These are phyloP conservation scores for Stemphylium beticola DNA, from an alignment of 2,329 filamentous ascomycete genomes.

Conservation along the genomic window DNA sequence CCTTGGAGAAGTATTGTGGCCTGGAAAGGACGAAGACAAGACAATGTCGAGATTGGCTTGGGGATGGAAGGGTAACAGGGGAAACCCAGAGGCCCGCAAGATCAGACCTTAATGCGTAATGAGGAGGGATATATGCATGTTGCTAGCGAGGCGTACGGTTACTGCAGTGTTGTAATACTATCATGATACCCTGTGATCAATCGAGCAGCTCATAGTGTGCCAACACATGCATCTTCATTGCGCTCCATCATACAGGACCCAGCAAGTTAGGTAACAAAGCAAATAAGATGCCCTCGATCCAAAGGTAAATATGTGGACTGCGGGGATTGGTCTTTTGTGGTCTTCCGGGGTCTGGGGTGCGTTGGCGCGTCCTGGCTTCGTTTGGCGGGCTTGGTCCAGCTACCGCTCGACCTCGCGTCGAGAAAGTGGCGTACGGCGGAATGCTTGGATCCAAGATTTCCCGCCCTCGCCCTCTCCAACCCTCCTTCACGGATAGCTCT, in stretches of 20 bases:
- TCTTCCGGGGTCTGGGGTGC: constrained; percentile 13
- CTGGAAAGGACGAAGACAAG: constrained; percentile 52
- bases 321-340: neutral
- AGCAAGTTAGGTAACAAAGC: neutral
- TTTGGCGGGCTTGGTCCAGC: constrained; percentile 5
- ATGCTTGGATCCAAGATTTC: constrained; percentile 31
- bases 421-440: constrained; percentile 19
- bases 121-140: neutral
- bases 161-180: neutral
- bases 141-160: neutral
- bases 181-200: neutral
- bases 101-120: constrained; percentile 5
- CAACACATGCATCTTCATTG: neutral
- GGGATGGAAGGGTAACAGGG: constrained; percentile 31
- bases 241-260: neutral
- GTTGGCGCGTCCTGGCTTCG: constrained; percentile 17
- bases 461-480: constrained; percentile 15
- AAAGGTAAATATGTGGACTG: neutral
- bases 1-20: constrained; percentile 61
- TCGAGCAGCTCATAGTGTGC: neutral
- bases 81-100: constrained; percentile 22
- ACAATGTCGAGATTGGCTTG: constrained; percentile 33
- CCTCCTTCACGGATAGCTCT: neutral
- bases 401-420: constrained; percentile 5
- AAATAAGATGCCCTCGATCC: neutral